A percentile compares a stretch with the other conserved stretches of the same genome.
Conservation (phyloP, 1,284 basidiomycete species). For the Ceratobasidium sp. region DNA sequence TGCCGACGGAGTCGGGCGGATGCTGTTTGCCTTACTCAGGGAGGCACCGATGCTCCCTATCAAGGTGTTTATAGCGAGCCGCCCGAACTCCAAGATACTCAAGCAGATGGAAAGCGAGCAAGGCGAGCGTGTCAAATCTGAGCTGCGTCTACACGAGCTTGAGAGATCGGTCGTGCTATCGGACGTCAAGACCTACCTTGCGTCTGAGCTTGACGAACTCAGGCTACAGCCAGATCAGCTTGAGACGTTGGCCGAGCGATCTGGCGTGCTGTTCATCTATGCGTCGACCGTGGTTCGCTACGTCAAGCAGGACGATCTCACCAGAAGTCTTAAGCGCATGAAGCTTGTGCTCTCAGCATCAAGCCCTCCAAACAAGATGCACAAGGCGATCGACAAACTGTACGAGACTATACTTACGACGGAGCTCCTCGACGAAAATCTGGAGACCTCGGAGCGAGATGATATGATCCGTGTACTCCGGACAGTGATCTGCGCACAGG, state of each 20-base stretch:
- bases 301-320: not conserved
- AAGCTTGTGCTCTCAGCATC: not conserved
- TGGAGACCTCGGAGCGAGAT: not conserved
- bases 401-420: not conserved
- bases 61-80: not conserved
- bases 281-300: not conserved
- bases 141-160: not conserved
- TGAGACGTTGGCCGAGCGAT: not conserved
- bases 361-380: too few relatives aligned
- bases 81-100: not conserved
- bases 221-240: not conserved
- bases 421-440: not conserved
- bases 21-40: not conserved
- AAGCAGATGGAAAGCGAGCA: not conserved
- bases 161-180: not conserved
- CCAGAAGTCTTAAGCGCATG: not conserved
- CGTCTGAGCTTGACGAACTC: not conserved
- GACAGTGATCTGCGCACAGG: conserved; percentile 16
- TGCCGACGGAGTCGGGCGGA: not conserved
- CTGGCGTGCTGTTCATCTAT: conserved; percentile 16
- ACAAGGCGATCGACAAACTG: not conserved
- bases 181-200: not conserved
- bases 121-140: not conserved
- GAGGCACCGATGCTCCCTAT: not conserved
- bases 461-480: not conserved